phyloP scores from a whole-genome alignment of 139 green algal genomes.

The Chloropicon primus region DNA sequence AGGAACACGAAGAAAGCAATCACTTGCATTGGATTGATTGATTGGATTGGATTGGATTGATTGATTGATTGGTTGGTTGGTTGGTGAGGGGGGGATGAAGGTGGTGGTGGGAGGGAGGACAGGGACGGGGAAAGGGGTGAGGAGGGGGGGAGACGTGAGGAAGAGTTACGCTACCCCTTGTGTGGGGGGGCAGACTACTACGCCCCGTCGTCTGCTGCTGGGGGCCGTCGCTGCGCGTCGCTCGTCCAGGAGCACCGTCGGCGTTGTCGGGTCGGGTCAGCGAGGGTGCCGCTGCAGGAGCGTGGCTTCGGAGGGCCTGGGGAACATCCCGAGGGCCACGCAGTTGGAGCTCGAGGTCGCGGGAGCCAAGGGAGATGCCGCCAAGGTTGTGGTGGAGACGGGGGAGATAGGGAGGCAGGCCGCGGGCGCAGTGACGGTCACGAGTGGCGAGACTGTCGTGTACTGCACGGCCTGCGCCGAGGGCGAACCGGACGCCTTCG shows the following conservation, averaged over 20 bases:
- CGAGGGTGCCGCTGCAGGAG: too few relatives aligned
- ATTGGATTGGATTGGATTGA: neutral
- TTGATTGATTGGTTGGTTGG: neutral
- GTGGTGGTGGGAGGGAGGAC: neutral
- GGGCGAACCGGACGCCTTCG: slow-evolving; percentile 54
- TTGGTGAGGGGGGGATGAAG: neutral
- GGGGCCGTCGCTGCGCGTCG: too few relatives aligned
- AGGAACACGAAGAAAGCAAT: too few relatives aligned
- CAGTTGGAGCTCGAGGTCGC: neutral
- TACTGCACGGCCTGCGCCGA: slow-evolving; percentile 76
- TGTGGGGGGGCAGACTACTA: too few relatives aligned
- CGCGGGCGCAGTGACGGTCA: slow-evolving; percentile 73
- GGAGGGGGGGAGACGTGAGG: neutral
- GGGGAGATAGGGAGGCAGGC: slow-evolving; percentile 86
- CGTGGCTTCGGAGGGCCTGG: neutral
- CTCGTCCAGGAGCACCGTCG: too few relatives aligned
- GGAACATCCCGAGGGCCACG: neutral
- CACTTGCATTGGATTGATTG: neutral
- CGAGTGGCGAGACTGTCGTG: slow-evolving; percentile 79
- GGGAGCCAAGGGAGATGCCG: too few relatives aligned
- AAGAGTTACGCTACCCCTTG: neutral
- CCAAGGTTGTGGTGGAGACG: slow-evolving; percentile 48
- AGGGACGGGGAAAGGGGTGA: neutral
- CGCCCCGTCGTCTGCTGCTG: too few relatives aligned
- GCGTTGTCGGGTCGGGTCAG: too few relatives aligned